These are phyloP conservation scores for Polytrichum commune DNA, from an alignment of 225 moss, liverwort and hornwort species.

Conservation along the genomic window DNA sequence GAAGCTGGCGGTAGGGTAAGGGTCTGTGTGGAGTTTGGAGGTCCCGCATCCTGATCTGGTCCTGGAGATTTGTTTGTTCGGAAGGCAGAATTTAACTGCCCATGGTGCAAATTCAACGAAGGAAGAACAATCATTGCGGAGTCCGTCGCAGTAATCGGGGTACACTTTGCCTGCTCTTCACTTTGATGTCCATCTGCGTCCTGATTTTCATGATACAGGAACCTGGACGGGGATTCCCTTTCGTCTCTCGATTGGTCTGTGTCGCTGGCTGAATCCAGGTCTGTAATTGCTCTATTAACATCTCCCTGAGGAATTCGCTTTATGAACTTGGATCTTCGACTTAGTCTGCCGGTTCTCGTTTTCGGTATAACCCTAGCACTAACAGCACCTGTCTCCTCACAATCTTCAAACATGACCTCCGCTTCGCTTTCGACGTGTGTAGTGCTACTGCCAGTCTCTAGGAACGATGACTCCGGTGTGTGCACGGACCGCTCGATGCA, in stretches of 20 bases:
- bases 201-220: slow-evolving; percentile 4
- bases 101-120: slow-evolving; percentile 24
- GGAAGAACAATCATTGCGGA: slow-evolving; percentile 41
- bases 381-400: slow-evolving; percentile 12
- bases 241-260: slow-evolving; percentile 15
- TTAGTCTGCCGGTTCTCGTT: slow-evolving; percentile 20
- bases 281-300: slow-evolving; percentile 13
- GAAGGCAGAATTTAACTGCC: slow-evolving; percentile 1
- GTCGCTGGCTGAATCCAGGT: slow-evolving; percentile 10
- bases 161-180: slow-evolving; percentile 11
- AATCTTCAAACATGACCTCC: slow-evolving; percentile 17
- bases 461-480: slow-evolving; percentile 25
- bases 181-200: slow-evolving; percentile 29
- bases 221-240: not conserved
- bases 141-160: slow-evolving; percentile 14
- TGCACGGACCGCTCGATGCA: slow-evolving; percentile 15
- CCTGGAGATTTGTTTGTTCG: slow-evolving; percentile 9
- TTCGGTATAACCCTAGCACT: not conserved
- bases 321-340: slow-evolving; percentile 27
- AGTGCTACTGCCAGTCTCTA: slow-evolving; percentile 26
- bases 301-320: slow-evolving; percentile 9
- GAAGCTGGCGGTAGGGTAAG: too few relatives aligned
- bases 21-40: not conserved
- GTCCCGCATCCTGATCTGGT: not conserved
- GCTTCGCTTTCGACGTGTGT: slow-evolving; percentile 19